phyloP scores from a whole-genome alignment of 1,284 basidiomycete species.

The Ceratobasidium papillatum region DNA sequence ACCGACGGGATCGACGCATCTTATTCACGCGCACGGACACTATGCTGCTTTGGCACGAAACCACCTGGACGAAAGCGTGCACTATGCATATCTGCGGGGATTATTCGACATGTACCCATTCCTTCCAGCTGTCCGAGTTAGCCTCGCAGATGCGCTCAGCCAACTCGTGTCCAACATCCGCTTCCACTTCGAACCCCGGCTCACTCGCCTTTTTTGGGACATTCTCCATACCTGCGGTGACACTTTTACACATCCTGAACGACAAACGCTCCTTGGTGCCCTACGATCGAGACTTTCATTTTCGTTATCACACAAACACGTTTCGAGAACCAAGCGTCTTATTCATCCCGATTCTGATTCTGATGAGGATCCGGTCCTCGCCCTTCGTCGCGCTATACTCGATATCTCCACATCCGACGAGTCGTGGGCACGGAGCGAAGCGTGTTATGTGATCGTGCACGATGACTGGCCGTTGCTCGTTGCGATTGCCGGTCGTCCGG shows the following conservation, averaged over 20 bases:
- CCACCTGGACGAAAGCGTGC: constrained; percentile 17
- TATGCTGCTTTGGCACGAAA: constrained; percentile 19
- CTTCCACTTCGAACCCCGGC: constrained; percentile 17
- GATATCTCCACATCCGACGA: constrained; percentile 9
- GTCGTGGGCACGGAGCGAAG: constrained; percentile 23
- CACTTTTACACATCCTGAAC: not conserved
- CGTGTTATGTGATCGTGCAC: not conserved
- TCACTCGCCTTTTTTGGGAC: not conserved
- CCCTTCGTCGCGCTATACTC: constrained; percentile 18
- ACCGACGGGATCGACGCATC: constrained; percentile 4
- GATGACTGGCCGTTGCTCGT: not conserved
- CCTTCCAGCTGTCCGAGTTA: not conserved
- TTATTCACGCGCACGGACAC: constrained; percentile 16
- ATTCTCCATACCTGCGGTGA: not conserved
- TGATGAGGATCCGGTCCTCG: constrained; percentile 4
- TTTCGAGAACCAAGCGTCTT: not conserved
- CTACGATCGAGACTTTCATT: not conserved
- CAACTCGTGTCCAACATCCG: constrained; percentile 11
- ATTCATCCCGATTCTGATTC: not conserved
- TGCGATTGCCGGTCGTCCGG: constrained; percentile 6
- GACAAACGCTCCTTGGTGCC: constrained; percentile 7
- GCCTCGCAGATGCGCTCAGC: not conserved
- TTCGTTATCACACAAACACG: not conserved
- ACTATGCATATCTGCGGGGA: constrained; percentile 6
- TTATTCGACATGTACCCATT: constrained; percentile 5